These are phyloP conservation scores for Austroboletus niveus DNA, from an alignment of 1,284 basidiomycete species.

Conservation along the genomic window DNA sequence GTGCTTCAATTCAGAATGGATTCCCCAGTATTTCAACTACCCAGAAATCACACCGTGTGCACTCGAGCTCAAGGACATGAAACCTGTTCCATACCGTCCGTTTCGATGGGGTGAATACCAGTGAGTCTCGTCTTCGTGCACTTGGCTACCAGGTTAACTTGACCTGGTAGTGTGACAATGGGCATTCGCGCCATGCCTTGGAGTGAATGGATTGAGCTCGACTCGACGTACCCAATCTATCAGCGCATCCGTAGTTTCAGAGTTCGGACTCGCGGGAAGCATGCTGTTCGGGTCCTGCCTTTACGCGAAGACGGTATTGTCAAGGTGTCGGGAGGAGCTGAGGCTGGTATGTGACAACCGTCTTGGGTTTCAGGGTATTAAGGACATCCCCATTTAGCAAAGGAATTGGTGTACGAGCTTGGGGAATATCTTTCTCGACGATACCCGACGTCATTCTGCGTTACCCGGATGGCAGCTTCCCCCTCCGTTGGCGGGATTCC, in stretches of 20 bases:
- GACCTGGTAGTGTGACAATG: conserved; percentile 70
- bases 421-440: conserved; percentile 62
- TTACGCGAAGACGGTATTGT: conserved; percentile 40
- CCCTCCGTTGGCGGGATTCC: conserved; percentile 34
- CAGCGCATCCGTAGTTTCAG: conserved; percentile 55
- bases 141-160: conserved; percentile 39
- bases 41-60: conserved; percentile 45
- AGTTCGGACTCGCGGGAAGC: conserved; percentile 51
- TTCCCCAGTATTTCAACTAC: conserved; percentile 48
- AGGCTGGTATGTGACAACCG: conserved; percentile 71
- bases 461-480: conserved; percentile 40
- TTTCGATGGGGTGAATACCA: conserved; percentile 63
- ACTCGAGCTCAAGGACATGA: conserved; percentile 40
- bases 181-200: conserved; percentile 66
- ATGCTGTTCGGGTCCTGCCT: conserved; percentile 48
- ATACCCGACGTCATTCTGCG: conserved; percentile 59
- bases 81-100: conserved; percentile 61
- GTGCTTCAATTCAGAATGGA: conserved; percentile 42
- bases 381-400: conserved; percentile 49
- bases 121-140: conserved; percentile 36
- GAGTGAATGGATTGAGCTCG: conserved; percentile 71
- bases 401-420: conserved; percentile 65
- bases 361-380: conserved; percentile 10
- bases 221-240: conserved; percentile 51
- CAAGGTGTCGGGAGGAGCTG: conserved; percentile 47